A percentile compares a stretch with the other conserved stretches of the same genome.
These are phyloP conservation scores for Colletotrichum viniferum DNA, from an alignment of 2,329 filamentous ascomycete genomes.

Conservation along the genomic window DNA sequence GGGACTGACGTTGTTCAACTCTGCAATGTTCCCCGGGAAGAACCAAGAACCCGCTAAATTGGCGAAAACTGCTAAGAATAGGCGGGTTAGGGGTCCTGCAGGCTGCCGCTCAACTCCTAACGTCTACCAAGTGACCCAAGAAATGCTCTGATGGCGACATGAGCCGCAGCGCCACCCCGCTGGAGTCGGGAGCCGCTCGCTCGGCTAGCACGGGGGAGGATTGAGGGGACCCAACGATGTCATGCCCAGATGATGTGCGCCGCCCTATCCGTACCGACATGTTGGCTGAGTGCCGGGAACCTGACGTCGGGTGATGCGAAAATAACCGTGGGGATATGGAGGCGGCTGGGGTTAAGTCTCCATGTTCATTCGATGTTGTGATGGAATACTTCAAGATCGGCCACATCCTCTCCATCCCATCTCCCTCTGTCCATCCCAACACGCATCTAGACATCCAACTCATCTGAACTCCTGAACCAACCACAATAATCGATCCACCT, in stretches of 20 bases:
- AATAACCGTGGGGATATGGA: neutral
- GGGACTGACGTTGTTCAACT: neutral
- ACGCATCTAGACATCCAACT: neutral
- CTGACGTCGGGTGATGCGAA: neutral
- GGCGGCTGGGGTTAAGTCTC: neutral
- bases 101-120: neutral
- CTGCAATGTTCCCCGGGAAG: neutral
- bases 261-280: neutral
- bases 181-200: neutral
- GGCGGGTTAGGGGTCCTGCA: neutral
- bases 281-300: neutral
- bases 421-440: neutral
- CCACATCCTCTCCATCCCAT: neutral
- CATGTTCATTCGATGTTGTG: neutral
- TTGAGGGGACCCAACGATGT: neutral
- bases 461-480: neutral
- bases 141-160: neutral
- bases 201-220: neutral
- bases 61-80: constrained; percentile 4
- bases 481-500: no score
- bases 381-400: neutral
- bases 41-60: neutral
- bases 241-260: neutral
- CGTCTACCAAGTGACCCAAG: neutral
- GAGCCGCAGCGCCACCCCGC: neutral